Percentiles rank a stretch among this genome's conserved stretches.
Conservation (phyloP, 768 basidiomycete species). For the Tubosaeta brunneosetosa region DNA sequence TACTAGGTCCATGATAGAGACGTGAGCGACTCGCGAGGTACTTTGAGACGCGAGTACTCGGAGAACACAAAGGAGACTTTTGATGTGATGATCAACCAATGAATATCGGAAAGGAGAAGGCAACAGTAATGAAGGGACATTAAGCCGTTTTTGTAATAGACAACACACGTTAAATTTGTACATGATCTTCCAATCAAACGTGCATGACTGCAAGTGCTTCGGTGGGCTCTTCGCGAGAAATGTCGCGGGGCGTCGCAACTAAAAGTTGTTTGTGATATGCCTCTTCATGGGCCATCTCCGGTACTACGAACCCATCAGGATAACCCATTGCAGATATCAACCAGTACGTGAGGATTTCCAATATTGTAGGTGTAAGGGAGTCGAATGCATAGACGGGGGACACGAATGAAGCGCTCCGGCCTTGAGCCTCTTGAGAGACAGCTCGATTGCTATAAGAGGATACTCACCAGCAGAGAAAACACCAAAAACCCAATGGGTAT, state of each 20-base stretch:
- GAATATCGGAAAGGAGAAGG: too few relatives aligned
- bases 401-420: conserved; percentile 51
- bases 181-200: conserved; percentile 6
- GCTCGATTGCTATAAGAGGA: background rate
- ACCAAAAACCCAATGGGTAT: conserved; percentile 42
- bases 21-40: too few relatives aligned
- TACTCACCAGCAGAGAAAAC: conserved; percentile 36
- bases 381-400: conserved; percentile 42
- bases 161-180: background rate
- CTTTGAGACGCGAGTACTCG: too few relatives aligned
- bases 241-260: conserved; percentile 23
- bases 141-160: background rate
- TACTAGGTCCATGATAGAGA: too few relatives aligned
- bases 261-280: conserved; percentile 21
- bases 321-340: conserved; percentile 47
- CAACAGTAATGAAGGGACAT: too few relatives aligned
- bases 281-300: conserved; percentile 20
- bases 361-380: conserved; percentile 40
- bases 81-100: too few relatives aligned
- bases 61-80: too few relatives aligned
- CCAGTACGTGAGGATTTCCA: conserved; percentile 54
- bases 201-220: conserved; percentile 17
- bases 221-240: conserved; percentile 19
- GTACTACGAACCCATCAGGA: conserved; percentile 27
- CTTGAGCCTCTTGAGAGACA: conserved; percentile 27